phyloP scores from a whole-genome alignment of 169 alveolate species.

The Perkinsus chesapeaki region DNA sequence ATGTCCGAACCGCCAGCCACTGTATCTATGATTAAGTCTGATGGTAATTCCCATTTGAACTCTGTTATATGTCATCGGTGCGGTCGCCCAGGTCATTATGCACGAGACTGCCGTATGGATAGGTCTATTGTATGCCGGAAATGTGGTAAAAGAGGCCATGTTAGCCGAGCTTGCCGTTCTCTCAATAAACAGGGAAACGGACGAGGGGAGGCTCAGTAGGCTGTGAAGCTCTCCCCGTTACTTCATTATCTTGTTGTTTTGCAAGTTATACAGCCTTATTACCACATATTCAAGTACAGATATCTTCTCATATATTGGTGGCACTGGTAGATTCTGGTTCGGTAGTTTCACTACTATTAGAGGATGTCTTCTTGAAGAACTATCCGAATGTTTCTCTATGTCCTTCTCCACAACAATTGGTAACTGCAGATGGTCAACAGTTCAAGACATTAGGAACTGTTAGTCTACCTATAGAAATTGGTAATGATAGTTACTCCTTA shows the following conservation, averaged over 20 bases:
- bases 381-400: neutral
- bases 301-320: neutral
- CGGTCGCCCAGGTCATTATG: neutral
- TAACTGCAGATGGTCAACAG: neutral
- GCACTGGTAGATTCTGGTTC: neutral
- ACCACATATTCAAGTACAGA: neutral
- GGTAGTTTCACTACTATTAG: neutral
- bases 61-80: neutral
- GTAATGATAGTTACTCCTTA: neutral
- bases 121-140: neutral
- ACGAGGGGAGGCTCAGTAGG: neutral
- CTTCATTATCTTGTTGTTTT: neutral
- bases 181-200: neutral
- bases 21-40: neutral
- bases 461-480: neutral
- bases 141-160: neutral
- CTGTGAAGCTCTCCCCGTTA: neutral
- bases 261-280: neutral
- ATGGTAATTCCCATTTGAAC: neutral
- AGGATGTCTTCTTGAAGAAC: neutral
- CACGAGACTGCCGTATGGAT: neutral
- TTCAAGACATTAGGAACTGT: neutral
- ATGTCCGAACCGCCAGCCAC: neutral
- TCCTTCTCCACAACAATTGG: neutral
- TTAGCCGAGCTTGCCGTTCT: neutral